Percentiles rank a stretch among this genome's conserved stretches.
phyloP scores from a whole-genome alignment of 73 alveolate species.

The Paramecium primaurelia region DNA sequence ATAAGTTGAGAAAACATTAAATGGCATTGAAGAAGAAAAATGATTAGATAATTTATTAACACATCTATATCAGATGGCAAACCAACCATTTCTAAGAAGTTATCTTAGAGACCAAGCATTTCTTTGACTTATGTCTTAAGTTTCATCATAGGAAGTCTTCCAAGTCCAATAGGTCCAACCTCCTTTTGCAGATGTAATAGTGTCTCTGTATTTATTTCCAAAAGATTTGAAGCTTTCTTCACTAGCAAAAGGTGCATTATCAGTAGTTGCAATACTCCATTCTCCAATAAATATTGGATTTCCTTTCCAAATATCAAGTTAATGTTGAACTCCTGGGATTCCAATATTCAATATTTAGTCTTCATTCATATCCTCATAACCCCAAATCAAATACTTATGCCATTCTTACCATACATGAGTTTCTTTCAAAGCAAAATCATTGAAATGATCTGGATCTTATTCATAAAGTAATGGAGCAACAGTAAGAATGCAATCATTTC shows the following conservation, averaged over 20 bases:
- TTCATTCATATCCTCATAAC: conserved; percentile 20
- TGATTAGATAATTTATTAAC: not conserved
- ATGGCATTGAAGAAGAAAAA: conserved; percentile 4
- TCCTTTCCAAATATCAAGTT: conserved; percentile 4
- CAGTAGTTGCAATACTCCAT: conserved; percentile 52
- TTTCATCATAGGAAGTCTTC: conserved; percentile 23
- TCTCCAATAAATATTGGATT: conserved; percentile 36
- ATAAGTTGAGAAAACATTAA: not conserved
- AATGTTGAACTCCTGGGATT: not conserved
- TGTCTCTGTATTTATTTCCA: not conserved
- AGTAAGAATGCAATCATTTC: conserved; percentile 28
- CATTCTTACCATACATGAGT: conserved; percentile 26
- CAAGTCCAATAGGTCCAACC: conserved; percentile 54
- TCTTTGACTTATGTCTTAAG: not conserved
- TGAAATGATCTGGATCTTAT: conserved; percentile 3
- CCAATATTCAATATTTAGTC: not conserved
- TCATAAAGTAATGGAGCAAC: conserved; percentile 13
- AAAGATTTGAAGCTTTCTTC: not conserved
- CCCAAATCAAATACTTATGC: conserved; percentile 48
- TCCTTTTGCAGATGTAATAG: not conserved
- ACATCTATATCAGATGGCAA: not conserved
- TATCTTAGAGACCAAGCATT: conserved; percentile 41
- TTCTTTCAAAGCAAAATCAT: not conserved
- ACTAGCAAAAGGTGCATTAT: conserved; percentile 7
- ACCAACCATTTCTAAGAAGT: conserved; percentile 20